Conservation (phyloP, 768 basidiomycete species). For the Phlebiopsis flavidoalba region DNA sequence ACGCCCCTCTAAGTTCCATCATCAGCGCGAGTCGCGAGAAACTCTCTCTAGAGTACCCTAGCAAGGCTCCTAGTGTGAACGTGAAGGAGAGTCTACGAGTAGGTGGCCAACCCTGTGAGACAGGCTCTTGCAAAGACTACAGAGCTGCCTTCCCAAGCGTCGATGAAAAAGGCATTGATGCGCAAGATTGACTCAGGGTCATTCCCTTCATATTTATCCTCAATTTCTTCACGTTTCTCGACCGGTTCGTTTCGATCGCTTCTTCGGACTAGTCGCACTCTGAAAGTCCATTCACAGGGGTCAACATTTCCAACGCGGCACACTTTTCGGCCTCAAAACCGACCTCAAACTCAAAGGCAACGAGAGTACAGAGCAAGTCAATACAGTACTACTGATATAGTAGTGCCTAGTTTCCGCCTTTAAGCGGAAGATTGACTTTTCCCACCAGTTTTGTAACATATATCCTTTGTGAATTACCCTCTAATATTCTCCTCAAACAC, state of each 20-base stretch:
- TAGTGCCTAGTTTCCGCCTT: slow-evolving; percentile 6
- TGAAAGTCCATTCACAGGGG: slow-evolving; percentile 11
- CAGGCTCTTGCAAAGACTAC: not conserved
- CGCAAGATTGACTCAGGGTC: slow-evolving; percentile 24
- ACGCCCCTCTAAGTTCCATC: not conserved
- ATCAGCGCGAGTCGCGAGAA: not conserved
- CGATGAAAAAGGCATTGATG: slow-evolving; percentile 15
- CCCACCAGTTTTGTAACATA: slow-evolving; percentile 28
- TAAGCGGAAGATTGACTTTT: not conserved
- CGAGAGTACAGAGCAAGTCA: no score
- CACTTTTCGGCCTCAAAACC: slow-evolving; percentile 24
- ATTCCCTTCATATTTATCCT: slow-evolving; percentile 33
- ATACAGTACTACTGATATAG: slow-evolving; percentile 26
- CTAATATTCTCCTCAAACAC: slow-evolving; percentile 27
- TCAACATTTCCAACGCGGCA: slow-evolving; percentile 28
- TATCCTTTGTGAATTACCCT: slow-evolving; percentile 31
- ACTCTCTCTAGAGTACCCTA: not conserved
- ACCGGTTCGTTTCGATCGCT: slow-evolving; percentile 3
- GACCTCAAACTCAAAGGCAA: slow-evolving; percentile 23
- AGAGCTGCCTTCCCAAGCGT: slow-evolving; percentile 6
- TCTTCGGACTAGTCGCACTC: not conserved
- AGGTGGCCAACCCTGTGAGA: not conserved
- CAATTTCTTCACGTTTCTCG: slow-evolving; percentile 33
- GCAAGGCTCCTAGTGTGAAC: not conserved
- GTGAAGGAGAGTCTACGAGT: slow-evolving; percentile 3